Evolutionary conservation across 2,329 filamentous ascomycete species (phyloP), one percentile per base, ranked within the genome.

Genomic region (Trichoderma afroharzianum): DNA sequence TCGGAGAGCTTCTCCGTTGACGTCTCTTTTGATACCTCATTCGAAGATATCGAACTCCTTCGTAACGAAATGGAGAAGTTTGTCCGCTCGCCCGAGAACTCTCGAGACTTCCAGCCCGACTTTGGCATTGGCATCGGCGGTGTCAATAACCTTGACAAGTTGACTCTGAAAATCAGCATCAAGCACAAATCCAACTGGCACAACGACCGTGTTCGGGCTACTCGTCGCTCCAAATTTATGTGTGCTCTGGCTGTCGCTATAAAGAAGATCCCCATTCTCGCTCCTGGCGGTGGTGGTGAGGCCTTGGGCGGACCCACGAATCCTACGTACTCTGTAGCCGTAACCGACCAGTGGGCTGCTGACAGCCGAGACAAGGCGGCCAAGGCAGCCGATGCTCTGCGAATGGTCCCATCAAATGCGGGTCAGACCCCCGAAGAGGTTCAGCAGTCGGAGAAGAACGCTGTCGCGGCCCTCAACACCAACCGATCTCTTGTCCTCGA

Each of bases 101-200:
- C 87, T 72, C 92, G 96, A 77, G 96, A 99, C 81, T 99, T 97
- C 88, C 91, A 94, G 81, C 89, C 91, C 3, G 93, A 97, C 70
- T 86, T 98, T 67, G 87, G 90, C 73, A 89, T 98, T 71, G 90
- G 93, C 76, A 89, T 98, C 18, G 86, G 88, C 30, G 90, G 93
- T 70, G 90, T 98, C 39, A 92, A 91, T 53, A 92, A 95, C 77
- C 90, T 97, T 84, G 93, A 97, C 82, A 97, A 97, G 83, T 85
- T 98, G 64, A 88, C 92, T 76, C 88, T 99, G 70, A 90, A 90
- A 76, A 86, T 98, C 50, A 91, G 93, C 76, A 94, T 98, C 78
- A 90, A 92, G 78, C 94, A 98, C 86, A 98, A 98, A 83, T 93
- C 91, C 71, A 96, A 95, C 83, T 95, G 93, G 93, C 90, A 93